Evolutionary conservation across 1,139 yeast species (phyloP).

Genomic region (Magnusiomyces sp.): DNA sequence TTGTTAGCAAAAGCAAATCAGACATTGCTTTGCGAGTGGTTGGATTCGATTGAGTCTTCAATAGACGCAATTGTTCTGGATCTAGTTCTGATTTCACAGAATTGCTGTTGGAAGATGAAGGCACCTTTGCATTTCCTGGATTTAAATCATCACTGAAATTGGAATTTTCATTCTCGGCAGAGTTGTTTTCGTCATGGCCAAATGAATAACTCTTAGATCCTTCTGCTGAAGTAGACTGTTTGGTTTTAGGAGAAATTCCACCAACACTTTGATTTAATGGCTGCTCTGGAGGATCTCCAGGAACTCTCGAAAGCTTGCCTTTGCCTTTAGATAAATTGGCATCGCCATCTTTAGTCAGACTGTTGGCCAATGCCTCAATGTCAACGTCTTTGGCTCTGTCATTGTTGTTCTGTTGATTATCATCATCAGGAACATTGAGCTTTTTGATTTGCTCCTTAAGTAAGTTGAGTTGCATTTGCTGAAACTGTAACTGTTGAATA

Average conservation of each 20-base stretch:
- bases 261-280: background rate
- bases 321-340: background rate
- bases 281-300: background rate
- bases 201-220: background rate
- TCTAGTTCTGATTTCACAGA: background rate
- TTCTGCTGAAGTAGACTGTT: too few species aligned
- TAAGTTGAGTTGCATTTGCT: background rate
- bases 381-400: background rate
- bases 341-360: too few species aligned
- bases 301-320: background rate
- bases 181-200: too few species aligned
- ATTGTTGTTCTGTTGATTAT: background rate
- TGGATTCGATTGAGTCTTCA: background rate
- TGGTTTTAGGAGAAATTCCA: background rate
- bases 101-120: background rate
- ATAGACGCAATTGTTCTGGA: background rate
- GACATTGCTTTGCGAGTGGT: constrained; percentile 6
- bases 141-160: background rate
- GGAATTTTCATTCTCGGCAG: background rate
- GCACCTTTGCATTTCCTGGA: background rate
- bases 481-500: background rate
- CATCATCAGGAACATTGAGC: background rate
- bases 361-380: too few species aligned
- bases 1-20: constrained; percentile 4
- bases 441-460: background rate